phyloP scores from a whole-genome alignment of 257 asterid genomes.

The Capsicum baccatum region DNA sequence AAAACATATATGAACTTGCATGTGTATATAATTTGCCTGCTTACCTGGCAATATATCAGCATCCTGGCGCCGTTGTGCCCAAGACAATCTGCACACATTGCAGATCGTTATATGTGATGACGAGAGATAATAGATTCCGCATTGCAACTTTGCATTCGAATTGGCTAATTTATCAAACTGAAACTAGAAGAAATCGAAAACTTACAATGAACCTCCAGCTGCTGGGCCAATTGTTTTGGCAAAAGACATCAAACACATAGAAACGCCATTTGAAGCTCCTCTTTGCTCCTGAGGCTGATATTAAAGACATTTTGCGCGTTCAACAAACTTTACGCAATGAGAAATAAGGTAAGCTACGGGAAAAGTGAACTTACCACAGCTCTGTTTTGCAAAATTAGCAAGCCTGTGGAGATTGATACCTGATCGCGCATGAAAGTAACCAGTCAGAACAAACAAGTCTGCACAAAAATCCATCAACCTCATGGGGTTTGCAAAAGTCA shows the following conservation, averaged over 20 bases:
- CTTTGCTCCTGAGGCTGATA: constrained; percentile 73
- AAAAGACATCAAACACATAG: constrained; percentile 73
- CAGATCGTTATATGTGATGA: too few species aligned
- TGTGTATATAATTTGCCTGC: too few species aligned
- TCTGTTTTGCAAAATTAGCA: constrained; percentile 72
- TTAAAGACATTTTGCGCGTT: too few species aligned
- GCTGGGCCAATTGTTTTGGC: constrained; percentile 78
- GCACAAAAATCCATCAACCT: not conserved
- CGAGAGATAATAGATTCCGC: too few species aligned
- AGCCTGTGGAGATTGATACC: constrained; percentile 73
- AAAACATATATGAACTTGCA: too few species aligned
- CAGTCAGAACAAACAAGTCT: not conserved
- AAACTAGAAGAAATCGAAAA: too few species aligned
- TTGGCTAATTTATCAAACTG: too few species aligned
- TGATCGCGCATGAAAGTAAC: constrained; percentile 34
- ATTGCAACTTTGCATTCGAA: too few species aligned
- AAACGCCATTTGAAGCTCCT: constrained; percentile 86
- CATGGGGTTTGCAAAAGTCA: not conserved
- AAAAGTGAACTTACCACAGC: constrained; percentile 68
- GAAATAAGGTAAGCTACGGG: not conserved
- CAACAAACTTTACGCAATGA: constrained; percentile 10
- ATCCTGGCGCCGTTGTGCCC: too few species aligned
- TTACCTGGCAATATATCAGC: too few species aligned
- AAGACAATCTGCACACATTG: too few species aligned
- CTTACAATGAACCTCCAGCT: constrained; percentile 77